These are phyloP conservation scores for Ceratocystis destructans DNA, from an alignment of 2,329 filamentous ascomycete genomes.

Conservation along the genomic window DNA sequence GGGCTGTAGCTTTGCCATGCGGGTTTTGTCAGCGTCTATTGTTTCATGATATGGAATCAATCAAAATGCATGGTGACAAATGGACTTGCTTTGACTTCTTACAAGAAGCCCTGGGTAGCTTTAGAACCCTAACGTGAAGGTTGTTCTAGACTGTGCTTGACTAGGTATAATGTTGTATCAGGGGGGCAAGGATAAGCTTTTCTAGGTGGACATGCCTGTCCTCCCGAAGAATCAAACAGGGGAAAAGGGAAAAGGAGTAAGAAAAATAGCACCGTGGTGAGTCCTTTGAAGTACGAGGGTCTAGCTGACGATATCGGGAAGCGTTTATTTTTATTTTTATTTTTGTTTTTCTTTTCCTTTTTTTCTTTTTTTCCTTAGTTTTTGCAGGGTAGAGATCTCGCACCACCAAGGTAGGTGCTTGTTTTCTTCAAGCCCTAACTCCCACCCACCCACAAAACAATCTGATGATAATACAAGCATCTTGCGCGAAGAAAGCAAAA, in stretches of 20 bases:
- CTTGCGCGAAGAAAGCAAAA: neutral
- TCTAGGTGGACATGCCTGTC: too few species aligned
- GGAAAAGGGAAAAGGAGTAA: too few species aligned
- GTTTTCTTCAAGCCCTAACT: neutral
- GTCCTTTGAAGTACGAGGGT: too few species aligned
- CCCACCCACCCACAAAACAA: neutral
- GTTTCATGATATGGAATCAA: neutral
- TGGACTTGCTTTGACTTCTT: neutral
- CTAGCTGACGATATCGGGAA: too few species aligned
- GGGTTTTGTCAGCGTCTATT: slow-evolving; percentile 1
- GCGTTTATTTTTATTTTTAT: too few species aligned
- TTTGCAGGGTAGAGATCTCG: too few species aligned
- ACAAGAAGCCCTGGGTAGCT: neutral
- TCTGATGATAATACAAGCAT: neutral
- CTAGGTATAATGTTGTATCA: too few species aligned
- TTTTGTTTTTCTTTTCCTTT: too few species aligned
- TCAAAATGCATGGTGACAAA: neutral
- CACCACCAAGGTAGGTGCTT: neutral
- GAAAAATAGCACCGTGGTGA: too few species aligned
- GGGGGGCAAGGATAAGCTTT: too few species aligned
- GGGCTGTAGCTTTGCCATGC: neutral
- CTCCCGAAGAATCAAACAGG: too few species aligned
- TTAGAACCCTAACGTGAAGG: neutral
- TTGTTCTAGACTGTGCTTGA: neutral
- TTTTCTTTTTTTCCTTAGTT: too few species aligned